Base-by-base conservation (phyloP, 768 basidiomycete species). In the Mrakia frigida region DNA sequence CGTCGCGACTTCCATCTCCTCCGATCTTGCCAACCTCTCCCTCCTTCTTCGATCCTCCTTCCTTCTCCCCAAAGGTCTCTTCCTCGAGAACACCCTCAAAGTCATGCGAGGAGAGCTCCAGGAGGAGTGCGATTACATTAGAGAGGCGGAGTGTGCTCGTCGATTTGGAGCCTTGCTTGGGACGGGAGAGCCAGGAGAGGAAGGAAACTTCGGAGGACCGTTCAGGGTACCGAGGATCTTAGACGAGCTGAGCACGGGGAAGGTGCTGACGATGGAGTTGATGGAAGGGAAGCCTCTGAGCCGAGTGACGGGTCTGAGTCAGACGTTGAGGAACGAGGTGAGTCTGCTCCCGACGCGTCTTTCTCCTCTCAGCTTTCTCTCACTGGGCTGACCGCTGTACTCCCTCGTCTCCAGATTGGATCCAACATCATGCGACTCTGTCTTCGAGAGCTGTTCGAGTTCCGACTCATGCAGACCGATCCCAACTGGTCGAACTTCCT, bases 401-500 rank as follows among this genome's bases (percentile, higher is more conserved):
- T 68, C 25, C 16, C 50, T 63, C 73, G 2, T 76, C 23, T 18
- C 16, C 81, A 98, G 96, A 96, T 98, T 81, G 92, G 94, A 4
- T 84, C 87, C 3, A 85, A 89, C 74, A 88, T 97, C 65, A 86
- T 98, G 70, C 90, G 92, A 65, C 86, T 99, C 10, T 98, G 94
- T 81, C 85, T 99, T 56, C 88, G 87, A 76, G 97, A 98, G 82
- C 87, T 99, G 10, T 97, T 98, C 82, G 86, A 89, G 77, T 96
- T 97, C 85, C 86, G 92, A 41, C 83, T 91, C 60, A 98, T 99
- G 97, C 97, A 98, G 83, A 99, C 96, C 0, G 96, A 99, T 82
- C 97, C 97, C 4, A 98, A 99, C 80, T 98, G 93, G 92, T 92
- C 93, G 13, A 98, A 98, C 83, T 98, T 99, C 85, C 85, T 99